phyloP scores from a whole-genome alignment of 306 rosid species.

The Cercis canadensis region DNA sequence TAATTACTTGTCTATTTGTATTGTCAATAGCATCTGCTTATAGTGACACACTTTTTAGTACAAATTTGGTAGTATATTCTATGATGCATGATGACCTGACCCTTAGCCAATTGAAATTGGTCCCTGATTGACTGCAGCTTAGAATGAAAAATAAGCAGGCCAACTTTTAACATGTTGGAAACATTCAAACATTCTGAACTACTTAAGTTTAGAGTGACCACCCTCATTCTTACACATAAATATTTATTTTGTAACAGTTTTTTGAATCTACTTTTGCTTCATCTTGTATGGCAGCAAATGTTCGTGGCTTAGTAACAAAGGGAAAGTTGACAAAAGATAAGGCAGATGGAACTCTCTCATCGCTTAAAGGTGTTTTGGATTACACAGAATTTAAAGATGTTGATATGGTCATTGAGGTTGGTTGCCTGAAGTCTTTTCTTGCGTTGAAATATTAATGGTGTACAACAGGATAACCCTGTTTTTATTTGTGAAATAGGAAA shows the following conservation, averaged over 20 bases:
- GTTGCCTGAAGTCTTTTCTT: constrained; percentile 28
- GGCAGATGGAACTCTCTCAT: constrained; percentile 64
- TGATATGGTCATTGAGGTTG: constrained; percentile 94
- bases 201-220: not conserved
- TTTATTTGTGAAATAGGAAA: not conserved
- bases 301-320: constrained; percentile 65
- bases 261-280: constrained; percentile 23
- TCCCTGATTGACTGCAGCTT: not conserved
- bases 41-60: not conserved
- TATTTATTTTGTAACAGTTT: constrained; percentile 5
- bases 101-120: not conserved
- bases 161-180: not conserved
- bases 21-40: constrained; percentile 2
- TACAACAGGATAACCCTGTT: constrained; percentile 12
- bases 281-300: constrained; percentile 64
- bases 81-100: not conserved
- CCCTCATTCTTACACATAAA: constrained; percentile 18
- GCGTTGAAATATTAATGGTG: not conserved
- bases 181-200: not conserved
- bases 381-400: constrained; percentile 82
- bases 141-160: not conserved
- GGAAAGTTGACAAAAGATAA: constrained; percentile 74
- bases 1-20: not conserved
- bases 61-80: not conserved
- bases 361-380: constrained; percentile 86